Evolutionary conservation across 306 rosid species (phyloP).

Genomic region (Macrotyloma uniflorum): DNA sequence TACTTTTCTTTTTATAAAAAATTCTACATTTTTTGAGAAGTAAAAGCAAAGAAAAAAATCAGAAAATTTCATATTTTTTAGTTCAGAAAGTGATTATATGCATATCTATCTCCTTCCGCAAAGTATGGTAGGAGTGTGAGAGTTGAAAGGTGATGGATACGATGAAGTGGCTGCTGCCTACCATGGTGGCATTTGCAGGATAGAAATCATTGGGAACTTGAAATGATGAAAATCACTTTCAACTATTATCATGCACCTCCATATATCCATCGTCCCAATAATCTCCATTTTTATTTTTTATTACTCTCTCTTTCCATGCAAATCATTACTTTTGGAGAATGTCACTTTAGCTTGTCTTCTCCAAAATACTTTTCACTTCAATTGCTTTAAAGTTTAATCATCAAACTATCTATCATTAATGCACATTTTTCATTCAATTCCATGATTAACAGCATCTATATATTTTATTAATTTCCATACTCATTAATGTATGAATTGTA

Average conservation of each 20-base stretch:
- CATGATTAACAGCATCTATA: no score
- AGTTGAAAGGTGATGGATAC: not conserved
- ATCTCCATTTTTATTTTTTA: not conserved
- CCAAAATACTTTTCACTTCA: not conserved
- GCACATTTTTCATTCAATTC: no score
- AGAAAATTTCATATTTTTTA: no score
- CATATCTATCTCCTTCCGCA: not conserved
- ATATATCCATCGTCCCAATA: not conserved
- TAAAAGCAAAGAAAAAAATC: no score
- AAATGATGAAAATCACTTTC: not conserved
- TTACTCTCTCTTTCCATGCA: not conserved
- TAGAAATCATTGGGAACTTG: not conserved
- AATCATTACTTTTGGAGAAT: not conserved
- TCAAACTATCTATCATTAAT: not conserved
- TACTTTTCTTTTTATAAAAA: no score
- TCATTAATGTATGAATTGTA: no score
- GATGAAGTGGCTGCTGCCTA: not conserved
- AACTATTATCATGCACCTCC: not conserved
- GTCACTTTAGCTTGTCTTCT: not conserved
- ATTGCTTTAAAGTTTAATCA: not conserved
- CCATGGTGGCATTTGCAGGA: not conserved
- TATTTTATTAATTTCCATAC: no score
- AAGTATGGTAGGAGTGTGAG: not conserved
- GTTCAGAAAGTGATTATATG: no score
- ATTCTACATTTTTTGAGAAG: no score